These are phyloP conservation scores for Hanseniaspora lachancei DNA, from an alignment of 805 yeast species.

Conservation along the genomic window DNA sequence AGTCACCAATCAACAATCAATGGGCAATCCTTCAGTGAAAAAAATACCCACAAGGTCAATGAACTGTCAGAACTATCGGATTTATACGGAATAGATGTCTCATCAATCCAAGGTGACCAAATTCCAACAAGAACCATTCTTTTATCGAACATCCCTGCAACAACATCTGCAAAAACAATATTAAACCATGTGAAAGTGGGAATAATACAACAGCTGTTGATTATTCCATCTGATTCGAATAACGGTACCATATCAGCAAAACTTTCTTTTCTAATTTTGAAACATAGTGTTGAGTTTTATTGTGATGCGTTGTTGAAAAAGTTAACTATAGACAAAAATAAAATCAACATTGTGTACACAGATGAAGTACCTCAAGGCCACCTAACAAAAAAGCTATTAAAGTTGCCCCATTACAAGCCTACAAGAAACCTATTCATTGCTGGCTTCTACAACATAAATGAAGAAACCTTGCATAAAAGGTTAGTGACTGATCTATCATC, in stretches of 20 bases:
- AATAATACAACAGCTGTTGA: constrained; percentile 62
- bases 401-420: constrained; percentile 57
- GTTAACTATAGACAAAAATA: constrained; percentile 65
- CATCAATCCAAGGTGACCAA: neutral
- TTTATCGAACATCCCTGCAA: constrained; percentile 76
- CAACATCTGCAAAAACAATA: constrained; percentile 64
- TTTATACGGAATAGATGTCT: neutral
- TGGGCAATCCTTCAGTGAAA: no score
- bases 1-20: no score
- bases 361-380: constrained; percentile 63
- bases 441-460: constrained; percentile 44
- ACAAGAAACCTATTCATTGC: constrained; percentile 90
- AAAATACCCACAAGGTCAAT: neutral
- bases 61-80: neutral
- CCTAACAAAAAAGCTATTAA: constrained; percentile 60
- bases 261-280: constrained; percentile 76
- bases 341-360: constrained; percentile 89
- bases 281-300: constrained; percentile 79
- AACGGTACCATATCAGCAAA: constrained; percentile 60
- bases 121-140: constrained; percentile 55
- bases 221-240: constrained; percentile 39
- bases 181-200: constrained; percentile 88
- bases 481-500: constrained; percentile 50
- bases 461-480: constrained; percentile 25
- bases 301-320: constrained; percentile 83